Evolutionary conservation across 805 yeast species (phyloP), one percentile per base, ranked within the genome.

Genomic region (Kuraishia hungarica): DNA sequence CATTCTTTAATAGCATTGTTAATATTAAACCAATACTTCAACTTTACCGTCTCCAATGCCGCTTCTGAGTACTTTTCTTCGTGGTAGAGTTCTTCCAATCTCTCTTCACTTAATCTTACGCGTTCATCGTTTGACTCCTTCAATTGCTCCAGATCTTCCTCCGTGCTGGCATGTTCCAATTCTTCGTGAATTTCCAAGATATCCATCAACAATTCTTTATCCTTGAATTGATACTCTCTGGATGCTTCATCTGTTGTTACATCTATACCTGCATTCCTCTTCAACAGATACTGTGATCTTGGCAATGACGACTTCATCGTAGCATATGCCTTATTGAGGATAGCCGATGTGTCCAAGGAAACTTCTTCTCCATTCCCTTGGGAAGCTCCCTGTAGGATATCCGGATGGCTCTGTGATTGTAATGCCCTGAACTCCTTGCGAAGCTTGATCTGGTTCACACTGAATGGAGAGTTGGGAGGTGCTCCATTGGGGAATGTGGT

Each of bases 141-240:
- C 48, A 90, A 64, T 0, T 61, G 67, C 1, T 69, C 77, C 35
- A 89, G 73, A 51, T 89, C 96, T 2, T 75, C 70, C 53, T 81
- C 86, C 53, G 69, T 71, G 1, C 73, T 71, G 4, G 89, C 84
- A 59, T 82, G 82, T 58, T 89, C 96, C 56, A 92, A 72, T 48
- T 81, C 79, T 68, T 93, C 99, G 66, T 92, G 94, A 3, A 89
- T 82, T 60, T 90, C 96, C 70, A 93, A 73, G 22, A 93, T 87
- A 50, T 82, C 81, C 85, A 89, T 80, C 48, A 93, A 71, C 64
- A 89, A 71, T 17, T 73, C 78, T 56, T 84, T 82, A 56, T 70
- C 72, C 57, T 69, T 63, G 54, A 69, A 66, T 51, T 71, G 72
- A 39, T 63, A 63, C 39, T 61, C 64, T 56, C 75, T 76, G 7